Evolutionary conservation across 352 stramenopile genomes (phyloP), one percentile per base, ranked within the genome.

Genomic region (Globisporangium megalacanthum): DNA sequence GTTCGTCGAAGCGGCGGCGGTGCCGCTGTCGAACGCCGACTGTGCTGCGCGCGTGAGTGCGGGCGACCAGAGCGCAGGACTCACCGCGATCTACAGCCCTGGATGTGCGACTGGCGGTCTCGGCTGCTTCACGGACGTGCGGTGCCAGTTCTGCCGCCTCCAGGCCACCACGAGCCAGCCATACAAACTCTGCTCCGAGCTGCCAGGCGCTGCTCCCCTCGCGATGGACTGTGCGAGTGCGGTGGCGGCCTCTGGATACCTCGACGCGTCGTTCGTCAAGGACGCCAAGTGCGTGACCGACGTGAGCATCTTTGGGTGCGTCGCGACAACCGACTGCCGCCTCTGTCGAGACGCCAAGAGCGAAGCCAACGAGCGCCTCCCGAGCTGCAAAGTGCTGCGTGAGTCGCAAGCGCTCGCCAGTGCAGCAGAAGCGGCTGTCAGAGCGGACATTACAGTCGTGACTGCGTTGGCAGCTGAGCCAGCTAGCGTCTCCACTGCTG

Each of bases 331-430:
- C 15, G 68, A 54, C 14, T 89, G 80, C 49, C 78, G 69, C 36
- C 48, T 91, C 9, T 90, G 80, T 46, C 67, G 70, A 31, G 68
- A 70, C 13, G 54, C n/a, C 51, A 89, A 91, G 65, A 84, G 75
- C 59, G 70, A 83, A 56, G 58, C 35, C 29, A 88, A 88, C 50
- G 69, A 79, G 66, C 77, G 69, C 46, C 65, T 91, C 49, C 35
- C 77, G 20, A 79, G 68, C 54, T 91, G 78, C 62, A 68, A 73
- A 52, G 72, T 86, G 29, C 46, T 89, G 19, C 58, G 66, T 57
- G 52, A 66, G 35, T 29, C 45, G 14, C 48, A 52, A 19, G 25
- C 33, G 14, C 48, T 52, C 29, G 48, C 48, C 2, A 17, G n/a
- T 8, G 47, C 31, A 42, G 25, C 25, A 29, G 25, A 29, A 29